These are phyloP conservation scores for Rhynchospora pubera DNA, from an alignment of 176 grass and related monocot genomes.

Conservation along the genomic window DNA sequence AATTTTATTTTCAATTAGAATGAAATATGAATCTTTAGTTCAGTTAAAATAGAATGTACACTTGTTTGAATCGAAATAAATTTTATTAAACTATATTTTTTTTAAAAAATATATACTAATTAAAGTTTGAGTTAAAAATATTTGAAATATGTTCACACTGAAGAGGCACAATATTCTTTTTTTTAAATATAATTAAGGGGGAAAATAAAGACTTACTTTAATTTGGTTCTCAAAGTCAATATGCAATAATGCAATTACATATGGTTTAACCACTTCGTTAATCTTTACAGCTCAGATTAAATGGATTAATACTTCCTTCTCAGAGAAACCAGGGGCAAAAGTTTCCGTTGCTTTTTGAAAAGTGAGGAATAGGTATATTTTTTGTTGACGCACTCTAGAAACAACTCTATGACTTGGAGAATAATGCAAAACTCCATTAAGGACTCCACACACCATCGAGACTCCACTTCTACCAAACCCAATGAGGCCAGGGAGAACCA, in stretches of 20 bases:
- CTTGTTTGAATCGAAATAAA: too few species aligned
- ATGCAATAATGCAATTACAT: too few species aligned
- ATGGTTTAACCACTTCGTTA: conserved; percentile 2
- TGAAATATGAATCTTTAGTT: too few species aligned
- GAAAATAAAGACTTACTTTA: neutral
- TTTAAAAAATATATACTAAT: neutral
- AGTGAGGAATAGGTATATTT: neutral
- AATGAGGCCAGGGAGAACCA: neutral
- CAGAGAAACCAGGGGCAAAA: conserved; percentile 1
- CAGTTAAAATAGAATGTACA: too few species aligned
- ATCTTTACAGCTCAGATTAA: conserved; percentile 19
- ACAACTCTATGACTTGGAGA: neutral
- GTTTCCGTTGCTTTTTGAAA: conserved; percentile 13
- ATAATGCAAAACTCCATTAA: neutral
- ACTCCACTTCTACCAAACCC: conserved; percentile 16
- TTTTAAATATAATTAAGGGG: neutral
- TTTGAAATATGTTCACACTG: neutral
- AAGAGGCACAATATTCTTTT: too few species aligned
- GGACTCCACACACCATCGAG: neutral
- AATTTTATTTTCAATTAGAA: too few species aligned
- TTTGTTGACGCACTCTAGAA: conserved; percentile 19
- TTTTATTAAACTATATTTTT: too few species aligned
- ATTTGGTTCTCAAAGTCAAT: neutral
- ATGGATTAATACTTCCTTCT: neutral
- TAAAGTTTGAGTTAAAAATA: too few species aligned